Percentiles rank a stretch among this genome's conserved stretches.
Evolutionary conservation across 495 filamentous ascomycete genomes (phyloP).

Genomic region (Hapsidospora chrysogenum): DNA sequence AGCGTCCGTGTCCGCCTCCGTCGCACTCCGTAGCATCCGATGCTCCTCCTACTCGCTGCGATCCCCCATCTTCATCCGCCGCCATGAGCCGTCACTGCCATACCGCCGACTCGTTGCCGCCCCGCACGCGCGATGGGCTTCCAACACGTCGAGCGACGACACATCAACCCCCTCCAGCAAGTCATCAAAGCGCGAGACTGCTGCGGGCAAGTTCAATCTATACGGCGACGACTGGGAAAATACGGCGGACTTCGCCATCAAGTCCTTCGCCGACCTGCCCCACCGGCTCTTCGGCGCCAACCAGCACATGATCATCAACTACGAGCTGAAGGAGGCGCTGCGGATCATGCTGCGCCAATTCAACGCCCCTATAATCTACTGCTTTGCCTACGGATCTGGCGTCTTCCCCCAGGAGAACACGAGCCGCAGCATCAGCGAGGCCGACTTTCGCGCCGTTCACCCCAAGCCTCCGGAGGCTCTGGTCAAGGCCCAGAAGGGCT

Average conservation of each 20-base stretch:
- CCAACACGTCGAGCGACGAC: no score
- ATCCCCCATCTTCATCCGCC: slow-evolving; percentile 1
- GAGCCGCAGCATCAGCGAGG: slow-evolving; percentile 21
- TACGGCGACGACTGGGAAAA: slow-evolving; percentile 53
- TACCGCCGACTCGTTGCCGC: no score
- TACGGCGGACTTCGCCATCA: slow-evolving; percentile 56
- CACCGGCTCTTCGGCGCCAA: slow-evolving; percentile 84
- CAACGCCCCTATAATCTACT: slow-evolving; percentile 82
- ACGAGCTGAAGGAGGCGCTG: slow-evolving; percentile 81
- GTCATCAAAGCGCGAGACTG: not conserved
- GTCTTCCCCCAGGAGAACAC: slow-evolving; percentile 68
- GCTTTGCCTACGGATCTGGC: slow-evolving; percentile 92
- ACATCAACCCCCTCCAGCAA: no score
- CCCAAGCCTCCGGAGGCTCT: slow-evolving; percentile 63
- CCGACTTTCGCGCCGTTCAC: slow-evolving; percentile 44
- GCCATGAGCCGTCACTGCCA: no score
- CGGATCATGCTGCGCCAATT: slow-evolving; percentile 87
- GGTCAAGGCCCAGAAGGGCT: slow-evolving; percentile 62
- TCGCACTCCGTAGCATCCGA: not conserved
- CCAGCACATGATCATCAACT: slow-evolving; percentile 85
- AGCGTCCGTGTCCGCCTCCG: no score
- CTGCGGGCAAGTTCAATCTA: slow-evolving; percentile 9
- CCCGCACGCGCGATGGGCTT: no score
- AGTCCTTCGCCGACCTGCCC: slow-evolving; percentile 71
- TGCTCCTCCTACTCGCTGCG: no score